Evolutionary conservation across 106 monocot species (phyloP), one percentile per base, ranked within the genome.

Genomic region (Vanilla planifolia): DNA sequence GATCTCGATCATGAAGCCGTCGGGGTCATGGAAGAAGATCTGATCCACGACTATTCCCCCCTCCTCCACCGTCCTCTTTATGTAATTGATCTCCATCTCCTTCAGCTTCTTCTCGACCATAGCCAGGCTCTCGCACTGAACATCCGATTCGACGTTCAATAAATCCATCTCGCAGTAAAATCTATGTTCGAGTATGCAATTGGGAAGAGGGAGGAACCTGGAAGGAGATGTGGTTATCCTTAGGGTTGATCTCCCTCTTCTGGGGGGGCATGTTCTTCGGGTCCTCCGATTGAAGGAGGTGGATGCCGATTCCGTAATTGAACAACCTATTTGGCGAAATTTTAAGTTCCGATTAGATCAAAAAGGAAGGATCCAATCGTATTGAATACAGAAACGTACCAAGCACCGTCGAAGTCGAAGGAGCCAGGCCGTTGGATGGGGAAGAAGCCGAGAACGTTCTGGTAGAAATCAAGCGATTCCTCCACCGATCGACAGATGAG

Each of bases 1-100:
- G 43, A 95, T 76, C 64, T 95, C 95, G 68, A 95, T 84, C 95
- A 90, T 95, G 86, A 84, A 90, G 7, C 80, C 83, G 14, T 95
- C 95, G 0, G 95, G 95, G 58, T 95, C 95, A 13, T 95, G 89
- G 72, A 95, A 95, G 86, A 95, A 95, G 46, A 95, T 63, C 63
- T 95, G 95, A 27, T 90, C 86, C 0, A 90, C 77, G 55, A 47
- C 67, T 48, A 86, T 70, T 0, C 95, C 86, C 4, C 89, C 83
- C 17, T 90, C 90, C 69, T 95, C 86, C 1, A 90, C 83, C 1
- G 47, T 28, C 19, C 73, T 45, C 39, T 59, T 43, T 14, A 90
- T 25, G 78, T 75, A 90, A 1, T 43, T 15, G 13, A 95, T 79
- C 27, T 33, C 80, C 76, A 80, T 71, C 63, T 83, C 77, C 26